These are phyloP conservation scores for Penicillium pancosmium DNA, from an alignment of 495 filamentous ascomycete genomes.

Conservation along the genomic window DNA sequence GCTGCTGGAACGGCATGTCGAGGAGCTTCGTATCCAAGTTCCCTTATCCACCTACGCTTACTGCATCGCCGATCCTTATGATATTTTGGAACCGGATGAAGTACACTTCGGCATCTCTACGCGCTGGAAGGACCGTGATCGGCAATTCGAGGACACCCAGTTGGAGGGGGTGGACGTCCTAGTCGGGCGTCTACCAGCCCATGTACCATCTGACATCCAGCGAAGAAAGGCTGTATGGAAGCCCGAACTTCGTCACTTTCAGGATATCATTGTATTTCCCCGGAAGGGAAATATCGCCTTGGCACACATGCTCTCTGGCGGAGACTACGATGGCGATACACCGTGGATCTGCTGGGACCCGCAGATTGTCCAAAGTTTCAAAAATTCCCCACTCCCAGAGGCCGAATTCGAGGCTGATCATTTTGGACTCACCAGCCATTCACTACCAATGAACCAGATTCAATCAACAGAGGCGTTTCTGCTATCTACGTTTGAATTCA, in stretches of 20 bases:
- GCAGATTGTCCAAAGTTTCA: conserved; percentile 71
- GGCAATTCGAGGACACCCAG: conserved; percentile 60
- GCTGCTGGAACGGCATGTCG: conserved; percentile 57
- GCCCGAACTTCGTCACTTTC: conserved; percentile 69
- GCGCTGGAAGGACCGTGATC: conserved; percentile 55
- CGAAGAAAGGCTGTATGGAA: conserved; percentile 65
- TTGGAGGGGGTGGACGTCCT: conserved; percentile 75
- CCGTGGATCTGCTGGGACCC: conserved; percentile 92
- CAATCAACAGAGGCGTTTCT: conserved; percentile 50
- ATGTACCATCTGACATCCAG: conserved; percentile 83
- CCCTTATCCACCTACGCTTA: conserved; percentile 75
- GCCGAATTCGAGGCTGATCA: conserved; percentile 45
- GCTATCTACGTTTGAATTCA: conserved; percentile 61
- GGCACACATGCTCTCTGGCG: conserved; percentile 83
- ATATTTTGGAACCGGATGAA: conserved; percentile 70
- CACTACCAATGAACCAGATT: conserved; percentile 39
- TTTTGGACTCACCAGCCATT: conserved; percentile 63
- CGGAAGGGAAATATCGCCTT: conserved; percentile 68
- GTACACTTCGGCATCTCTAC: conserved; percentile 80
- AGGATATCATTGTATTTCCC: conserved; percentile 87
- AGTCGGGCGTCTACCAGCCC: conserved; percentile 82
- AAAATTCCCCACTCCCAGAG: conserved; percentile 63
- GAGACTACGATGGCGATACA: conserved; percentile 93
- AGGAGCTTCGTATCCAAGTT: conserved; percentile 71
- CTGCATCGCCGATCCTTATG: conserved; percentile 80